phyloP scores from a whole-genome alignment of 257 asterid species.

The Cinchona pubescens region DNA sequence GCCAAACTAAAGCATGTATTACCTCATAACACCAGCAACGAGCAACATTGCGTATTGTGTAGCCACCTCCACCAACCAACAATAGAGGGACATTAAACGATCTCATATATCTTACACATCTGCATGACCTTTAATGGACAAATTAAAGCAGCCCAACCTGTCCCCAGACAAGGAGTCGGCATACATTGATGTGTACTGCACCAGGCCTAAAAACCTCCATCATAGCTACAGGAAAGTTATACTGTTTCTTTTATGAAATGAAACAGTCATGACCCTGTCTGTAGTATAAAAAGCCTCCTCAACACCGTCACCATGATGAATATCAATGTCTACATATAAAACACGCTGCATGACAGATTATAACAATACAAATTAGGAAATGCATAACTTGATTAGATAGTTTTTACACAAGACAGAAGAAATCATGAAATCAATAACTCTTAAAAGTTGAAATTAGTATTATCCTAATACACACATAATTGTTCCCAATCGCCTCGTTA shows the following conservation, averaged over 20 bases:
- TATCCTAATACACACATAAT: not conserved
- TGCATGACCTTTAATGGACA: conserved; percentile 41
- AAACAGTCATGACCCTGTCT: conserved; percentile 49
- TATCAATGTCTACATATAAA: conserved; percentile 43
- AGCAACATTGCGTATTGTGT: conserved; percentile 46
- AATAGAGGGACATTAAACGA: conserved; percentile 40
- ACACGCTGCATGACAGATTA: conserved; percentile 33
- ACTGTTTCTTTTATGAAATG: conserved; percentile 44
- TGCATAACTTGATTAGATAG: not conserved
- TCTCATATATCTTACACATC: conserved; percentile 46
- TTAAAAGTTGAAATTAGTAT: not conserved
- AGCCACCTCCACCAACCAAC: conserved; percentile 41
- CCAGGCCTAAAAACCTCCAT: conserved; percentile 45
- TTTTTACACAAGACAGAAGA: not conserved
- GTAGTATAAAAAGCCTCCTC: conserved; percentile 47
- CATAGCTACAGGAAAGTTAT: conserved; percentile 43
- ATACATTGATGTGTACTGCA: conserved; percentile 41
- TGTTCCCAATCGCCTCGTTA: too few relatives aligned
- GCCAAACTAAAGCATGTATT: conserved; percentile 1
- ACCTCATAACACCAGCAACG: conserved; percentile 51
- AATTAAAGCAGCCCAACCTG: conserved; percentile 43
- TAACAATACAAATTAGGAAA: conserved; percentile 17
- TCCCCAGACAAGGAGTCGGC: conserved; percentile 46
- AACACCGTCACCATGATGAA: conserved; percentile 45
- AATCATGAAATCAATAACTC: not conserved